phyloP scores from a whole-genome alignment of 2,329 filamentous ascomycete genomes.

The Hymenoscyphus salicellus region DNA sequence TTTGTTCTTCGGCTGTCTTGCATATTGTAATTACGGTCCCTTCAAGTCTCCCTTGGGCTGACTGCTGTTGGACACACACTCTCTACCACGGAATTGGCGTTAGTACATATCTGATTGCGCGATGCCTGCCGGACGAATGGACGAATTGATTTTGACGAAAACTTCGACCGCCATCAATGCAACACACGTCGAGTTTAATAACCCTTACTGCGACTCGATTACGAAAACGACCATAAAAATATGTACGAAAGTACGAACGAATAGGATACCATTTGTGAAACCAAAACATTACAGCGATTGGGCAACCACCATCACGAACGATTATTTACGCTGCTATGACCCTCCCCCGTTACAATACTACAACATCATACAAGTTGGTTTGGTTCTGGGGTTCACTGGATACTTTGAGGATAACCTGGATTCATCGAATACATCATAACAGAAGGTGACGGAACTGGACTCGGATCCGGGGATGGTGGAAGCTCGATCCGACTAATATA shows the following conservation, averaged over 20 bases:
- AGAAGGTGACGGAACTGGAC: constrained; percentile 14
- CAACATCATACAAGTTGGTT: constrained; percentile 10
- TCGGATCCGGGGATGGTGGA: constrained; percentile 12
- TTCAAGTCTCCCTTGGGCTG: constrained; percentile 7
- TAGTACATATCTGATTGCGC: constrained; percentile 27
- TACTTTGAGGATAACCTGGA: constrained; percentile 13
- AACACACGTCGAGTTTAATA: constrained; percentile 17
- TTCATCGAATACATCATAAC: constrained; percentile 12
- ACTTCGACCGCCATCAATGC: constrained; percentile 15
- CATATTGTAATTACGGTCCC: constrained; percentile 27
- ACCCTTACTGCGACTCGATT: constrained; percentile 18
- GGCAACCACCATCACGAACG: constrained; percentile 37
- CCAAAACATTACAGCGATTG: constrained; percentile 33
- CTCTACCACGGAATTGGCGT: constrained; percentile 19
- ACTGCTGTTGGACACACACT: constrained; percentile 22
- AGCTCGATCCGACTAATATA: constrained; percentile 15
- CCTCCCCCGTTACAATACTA: constrained; percentile 21
- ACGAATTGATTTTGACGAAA: constrained; percentile 21
- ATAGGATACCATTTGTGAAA: constrained; percentile 31
- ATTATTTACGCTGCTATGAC: constrained; percentile 34
- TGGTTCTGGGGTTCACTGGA: constrained; percentile 12
- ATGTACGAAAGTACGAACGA: constrained; percentile 22
- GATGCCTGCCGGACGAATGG: constrained; percentile 10
- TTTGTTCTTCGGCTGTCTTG: constrained; percentile 20
- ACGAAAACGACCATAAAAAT: constrained; percentile 26